phyloP scores from a whole-genome alignment of 2,329 filamentous ascomycete species.

The Drechmeria coniospora region DNA sequence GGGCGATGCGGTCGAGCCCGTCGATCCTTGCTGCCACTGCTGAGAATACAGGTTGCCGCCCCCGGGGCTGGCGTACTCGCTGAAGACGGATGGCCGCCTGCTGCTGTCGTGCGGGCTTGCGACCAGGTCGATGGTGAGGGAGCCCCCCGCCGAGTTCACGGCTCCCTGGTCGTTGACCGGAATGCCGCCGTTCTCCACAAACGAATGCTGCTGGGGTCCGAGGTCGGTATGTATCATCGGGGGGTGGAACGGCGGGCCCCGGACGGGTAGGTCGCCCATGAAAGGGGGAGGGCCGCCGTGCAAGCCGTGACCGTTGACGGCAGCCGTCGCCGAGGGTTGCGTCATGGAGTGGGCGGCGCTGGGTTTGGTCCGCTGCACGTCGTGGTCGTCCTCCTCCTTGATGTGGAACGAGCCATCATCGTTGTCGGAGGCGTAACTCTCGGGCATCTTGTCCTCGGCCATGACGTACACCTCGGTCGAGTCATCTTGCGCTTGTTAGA shows the following conservation, averaged over 20 bases:
- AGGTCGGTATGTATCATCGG: conserved; percentile 28
- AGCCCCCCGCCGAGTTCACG: conserved; percentile 17
- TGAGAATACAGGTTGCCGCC: conserved; percentile 24
- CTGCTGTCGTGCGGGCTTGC: conserved; percentile 27
- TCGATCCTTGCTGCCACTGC: conserved; percentile 28
- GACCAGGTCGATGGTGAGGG: conserved; percentile 30
- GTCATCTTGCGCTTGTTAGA: conserved; percentile 23
- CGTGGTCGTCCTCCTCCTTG: conserved; percentile 28
- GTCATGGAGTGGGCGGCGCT: conserved; percentile 18
- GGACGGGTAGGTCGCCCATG: conserved; percentile 28
- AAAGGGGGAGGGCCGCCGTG: conserved; percentile 20
- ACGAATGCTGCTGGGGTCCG: conserved; percentile 22
- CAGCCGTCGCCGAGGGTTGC: conserved; percentile 18
- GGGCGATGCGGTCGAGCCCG: conserved; percentile 22
- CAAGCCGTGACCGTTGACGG: conserved; percentile 17
- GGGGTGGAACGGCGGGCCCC: conserved; percentile 23
- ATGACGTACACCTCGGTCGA: conserved; percentile 32
- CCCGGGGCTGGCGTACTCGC: conserved; percentile 29
- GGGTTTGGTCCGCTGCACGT: conserved; percentile 20
- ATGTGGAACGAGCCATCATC: conserved; percentile 24
- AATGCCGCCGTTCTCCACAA: conserved; percentile 22
- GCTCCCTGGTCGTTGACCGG: conserved; percentile 17
- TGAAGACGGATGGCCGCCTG: conserved; percentile 29
- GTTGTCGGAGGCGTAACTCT: conserved; percentile 31
- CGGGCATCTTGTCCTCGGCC: conserved; percentile 34